These are phyloP conservation scores for Strobilomyces dryophilus DNA, from an alignment of 768 basidiomycete species.

Conservation along the genomic window DNA sequence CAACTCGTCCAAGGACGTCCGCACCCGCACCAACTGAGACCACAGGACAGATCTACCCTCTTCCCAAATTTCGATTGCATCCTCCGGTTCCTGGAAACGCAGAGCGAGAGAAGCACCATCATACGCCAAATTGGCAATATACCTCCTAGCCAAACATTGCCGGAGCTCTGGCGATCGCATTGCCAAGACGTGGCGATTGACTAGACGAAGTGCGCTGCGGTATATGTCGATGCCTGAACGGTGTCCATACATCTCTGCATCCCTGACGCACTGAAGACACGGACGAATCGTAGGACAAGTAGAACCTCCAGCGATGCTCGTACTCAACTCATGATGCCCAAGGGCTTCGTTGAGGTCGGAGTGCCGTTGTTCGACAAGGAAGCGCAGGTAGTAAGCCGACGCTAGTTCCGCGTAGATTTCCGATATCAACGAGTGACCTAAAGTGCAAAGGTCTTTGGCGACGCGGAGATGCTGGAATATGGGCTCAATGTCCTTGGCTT, in stretches of 20 bases:
- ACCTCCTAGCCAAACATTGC: constrained; percentile 11
- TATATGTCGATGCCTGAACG: constrained; percentile 29
- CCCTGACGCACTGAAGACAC: constrained; percentile 21
- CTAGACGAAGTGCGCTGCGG: constrained; percentile 22
- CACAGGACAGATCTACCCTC: constrained; percentile 32
- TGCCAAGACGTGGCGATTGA: constrained; percentile 16
- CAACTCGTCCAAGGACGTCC: constrained; percentile 26
- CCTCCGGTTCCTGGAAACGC: constrained; percentile 17
- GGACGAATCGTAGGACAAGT: constrained; percentile 17
- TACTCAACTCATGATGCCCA: constrained; percentile 23
- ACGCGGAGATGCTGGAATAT: constrained; percentile 24
- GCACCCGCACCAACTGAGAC: constrained; percentile 28
- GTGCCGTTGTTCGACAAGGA: constrained; percentile 15
- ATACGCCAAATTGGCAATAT: constrained; percentile 17
- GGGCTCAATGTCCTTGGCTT: constrained; percentile 21
- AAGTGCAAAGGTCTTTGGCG: constrained; percentile 22
- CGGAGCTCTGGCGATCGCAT: constrained; percentile 17
- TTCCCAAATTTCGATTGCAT: constrained; percentile 31
- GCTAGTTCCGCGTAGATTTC: constrained; percentile 25
- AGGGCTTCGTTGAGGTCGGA: constrained; percentile 24
- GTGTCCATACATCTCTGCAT: constrained; percentile 20
- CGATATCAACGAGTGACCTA: constrained; percentile 16
- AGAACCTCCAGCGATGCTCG: constrained; percentile 10
- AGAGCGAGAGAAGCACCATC: constrained; percentile 28
- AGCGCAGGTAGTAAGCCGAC: constrained; percentile 23